Evolutionary conservation across 2,329 filamentous ascomycete species (phyloP).

Genomic region (Stemphylium beticola): DNA sequence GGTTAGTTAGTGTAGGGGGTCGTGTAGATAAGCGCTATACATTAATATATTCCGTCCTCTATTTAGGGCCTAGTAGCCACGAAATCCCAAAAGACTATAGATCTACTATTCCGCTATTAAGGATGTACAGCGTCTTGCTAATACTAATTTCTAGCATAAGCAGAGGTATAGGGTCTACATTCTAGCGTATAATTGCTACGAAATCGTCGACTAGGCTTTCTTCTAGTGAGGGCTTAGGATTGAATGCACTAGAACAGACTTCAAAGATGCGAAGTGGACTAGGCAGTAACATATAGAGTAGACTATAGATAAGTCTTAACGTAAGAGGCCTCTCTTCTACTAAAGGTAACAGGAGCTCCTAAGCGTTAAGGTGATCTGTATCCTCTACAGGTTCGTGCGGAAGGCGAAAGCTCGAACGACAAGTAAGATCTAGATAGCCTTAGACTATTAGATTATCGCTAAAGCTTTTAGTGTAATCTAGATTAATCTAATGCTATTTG

Average conservation of each 20-base stretch:
- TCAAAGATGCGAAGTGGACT: slow-evolving; percentile 1
- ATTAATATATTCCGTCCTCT: slow-evolving; percentile 3
- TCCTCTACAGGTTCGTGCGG: slow-evolving; percentile 1
- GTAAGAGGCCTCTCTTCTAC: slow-evolving; percentile 3
- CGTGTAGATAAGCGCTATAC: background rate
- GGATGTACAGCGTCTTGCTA: background rate
- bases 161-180: background rate
- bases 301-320: background rate
- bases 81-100: background rate
- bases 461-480: background rate
- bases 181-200: background rate
- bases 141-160: background rate
- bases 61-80: background rate
- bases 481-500: background rate
- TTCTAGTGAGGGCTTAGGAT: background rate
- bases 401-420: background rate
- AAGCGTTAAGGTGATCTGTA: background rate
- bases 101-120: background rate
- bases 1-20: background rate
- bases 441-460: background rate
- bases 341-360: background rate
- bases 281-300: background rate
- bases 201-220: background rate
- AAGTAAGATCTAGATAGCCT: slow-evolving; percentile 6
- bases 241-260: background rate